A percentile compares a stretch with the other conserved stretches of the same genome.
Evolutionary conservation across 306 rosid species (phyloP).

Genomic region (Quercus wislizeni): DNA sequence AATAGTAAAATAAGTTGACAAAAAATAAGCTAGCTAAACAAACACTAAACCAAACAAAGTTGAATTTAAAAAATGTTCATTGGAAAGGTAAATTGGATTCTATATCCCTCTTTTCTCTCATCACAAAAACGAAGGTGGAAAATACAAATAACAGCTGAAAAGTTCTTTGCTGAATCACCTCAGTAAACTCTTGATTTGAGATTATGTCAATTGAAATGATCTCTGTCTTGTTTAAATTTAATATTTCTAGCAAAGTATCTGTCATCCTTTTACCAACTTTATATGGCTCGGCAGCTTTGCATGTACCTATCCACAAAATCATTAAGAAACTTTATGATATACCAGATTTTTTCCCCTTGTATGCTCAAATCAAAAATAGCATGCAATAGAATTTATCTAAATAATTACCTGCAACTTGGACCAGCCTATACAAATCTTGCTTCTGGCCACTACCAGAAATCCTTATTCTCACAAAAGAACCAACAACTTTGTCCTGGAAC

Average conservation of each 20-base stretch:
- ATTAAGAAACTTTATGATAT: slow-evolving; percentile 11
- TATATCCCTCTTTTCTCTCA: not conserved
- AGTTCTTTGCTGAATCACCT: slow-evolving; percentile 58
- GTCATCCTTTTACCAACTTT: slow-evolving; percentile 98
- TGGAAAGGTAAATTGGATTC: not conserved
- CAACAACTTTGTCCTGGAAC: slow-evolving; percentile 75
- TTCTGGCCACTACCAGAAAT: slow-evolving; percentile 95
- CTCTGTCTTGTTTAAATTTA: slow-evolving; percentile 98
- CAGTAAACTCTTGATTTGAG: slow-evolving; percentile 98
- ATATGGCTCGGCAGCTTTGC: slow-evolving; percentile 92
- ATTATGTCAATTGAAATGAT: slow-evolving; percentile 83
- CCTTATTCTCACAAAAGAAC: slow-evolving; percentile 94
- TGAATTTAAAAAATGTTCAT: not conserved
- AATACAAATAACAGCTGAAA: not conserved
- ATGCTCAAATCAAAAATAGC: slow-evolving; percentile 3
- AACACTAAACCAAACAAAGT: not conserved
- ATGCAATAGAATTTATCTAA: slow-evolving; percentile 16
- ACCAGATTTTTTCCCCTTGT: slow-evolving; percentile 18
- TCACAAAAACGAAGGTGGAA: not conserved
- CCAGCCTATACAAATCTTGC: slow-evolving; percentile 99
- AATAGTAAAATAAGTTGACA: too few species aligned
- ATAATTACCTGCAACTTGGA: slow-evolving; percentile 88
- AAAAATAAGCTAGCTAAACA: too few species aligned
- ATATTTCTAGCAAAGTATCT: slow-evolving; percentile 74
- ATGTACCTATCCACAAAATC: slow-evolving; percentile 70